A percentile compares a stretch with the other conserved stretches of the same genome.
Conservation (phyloP, 2,329 filamentous ascomycete genomes). For the Acephala macrosclerotiorum region DNA sequence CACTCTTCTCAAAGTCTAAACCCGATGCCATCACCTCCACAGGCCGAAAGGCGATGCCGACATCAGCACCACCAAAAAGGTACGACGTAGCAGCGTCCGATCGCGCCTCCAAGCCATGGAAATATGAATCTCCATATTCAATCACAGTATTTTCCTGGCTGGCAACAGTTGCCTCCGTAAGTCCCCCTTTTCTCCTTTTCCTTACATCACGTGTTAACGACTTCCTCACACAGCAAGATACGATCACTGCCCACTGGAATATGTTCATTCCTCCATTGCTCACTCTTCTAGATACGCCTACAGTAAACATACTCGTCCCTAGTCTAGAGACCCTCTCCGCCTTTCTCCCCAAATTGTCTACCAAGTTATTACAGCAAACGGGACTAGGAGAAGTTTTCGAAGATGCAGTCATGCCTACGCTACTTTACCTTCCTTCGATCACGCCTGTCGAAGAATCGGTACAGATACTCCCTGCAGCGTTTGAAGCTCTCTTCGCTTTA, state of each 20-base stretch:
- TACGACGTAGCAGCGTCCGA: slow-evolving; percentile 49
- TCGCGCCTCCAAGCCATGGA: slow-evolving; percentile 64
- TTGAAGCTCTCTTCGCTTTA: slow-evolving; percentile 70
- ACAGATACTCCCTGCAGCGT: slow-evolving; percentile 68
- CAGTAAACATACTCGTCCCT: slow-evolving; percentile 57
- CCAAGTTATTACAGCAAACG: slow-evolving; percentile 61
- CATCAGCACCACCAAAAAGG: slow-evolving; percentile 48
- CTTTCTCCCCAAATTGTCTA: slow-evolving; percentile 61
- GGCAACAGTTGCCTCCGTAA: slow-evolving; percentile 58
- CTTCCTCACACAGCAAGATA: slow-evolving; percentile 43
- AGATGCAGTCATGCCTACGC: slow-evolving; percentile 72
- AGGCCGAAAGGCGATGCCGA: slow-evolving; percentile 61
- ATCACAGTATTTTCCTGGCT: slow-evolving; percentile 69
- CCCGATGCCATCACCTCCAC: slow-evolving; percentile 61
- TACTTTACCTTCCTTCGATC: slow-evolving; percentile 79
- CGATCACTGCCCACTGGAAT: slow-evolving; percentile 67
- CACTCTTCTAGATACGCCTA: slow-evolving; percentile 70
- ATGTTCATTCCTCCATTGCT: slow-evolving; percentile 74
- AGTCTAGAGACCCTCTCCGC: slow-evolving; percentile 61
- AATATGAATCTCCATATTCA: slow-evolving; percentile 58
- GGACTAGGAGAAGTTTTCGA: slow-evolving; percentile 74
- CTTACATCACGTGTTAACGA: slow-evolving; percentile 1
- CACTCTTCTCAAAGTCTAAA: slow-evolving; percentile 67
- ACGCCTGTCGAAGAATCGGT: slow-evolving; percentile 78
- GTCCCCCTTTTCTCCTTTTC: slow-evolving; percentile 35